Percentiles rank a stretch among this genome's conserved stretches.
Conservation (phyloP, 345 rosid species). For the Gossypium rotundifolium region DNA sequence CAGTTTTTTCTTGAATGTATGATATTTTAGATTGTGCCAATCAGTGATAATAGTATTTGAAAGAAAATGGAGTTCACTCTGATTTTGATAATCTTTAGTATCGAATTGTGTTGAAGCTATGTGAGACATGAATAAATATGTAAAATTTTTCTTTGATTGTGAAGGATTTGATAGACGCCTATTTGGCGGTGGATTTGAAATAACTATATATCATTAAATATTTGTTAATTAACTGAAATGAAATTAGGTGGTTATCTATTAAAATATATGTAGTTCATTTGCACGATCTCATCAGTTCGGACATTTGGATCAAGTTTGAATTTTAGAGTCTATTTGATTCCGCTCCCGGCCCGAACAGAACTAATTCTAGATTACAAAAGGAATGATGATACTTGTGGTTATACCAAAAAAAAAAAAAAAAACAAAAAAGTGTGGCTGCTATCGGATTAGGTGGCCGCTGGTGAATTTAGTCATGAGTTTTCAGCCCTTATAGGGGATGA, state of each 20-base stretch:
- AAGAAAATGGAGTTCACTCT: not conserved
- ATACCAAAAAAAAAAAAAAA: no score
- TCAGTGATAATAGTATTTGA: not conserved
- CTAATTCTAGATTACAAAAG: no score
- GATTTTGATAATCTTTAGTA: not conserved
- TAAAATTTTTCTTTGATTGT: not conserved
- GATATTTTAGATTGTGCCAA: not conserved
- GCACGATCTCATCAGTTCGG: no score
- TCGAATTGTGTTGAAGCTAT: slow-evolving; percentile 1
- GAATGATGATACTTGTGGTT: no score
- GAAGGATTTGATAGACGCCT: not conserved
- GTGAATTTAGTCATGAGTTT: not conserved
- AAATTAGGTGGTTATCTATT: no score
- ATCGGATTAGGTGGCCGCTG: not conserved
- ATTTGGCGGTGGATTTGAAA: not conserved
- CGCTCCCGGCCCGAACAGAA: no score
- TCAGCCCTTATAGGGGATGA: not conserved
- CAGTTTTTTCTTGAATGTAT: not conserved
- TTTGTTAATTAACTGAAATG: no score
- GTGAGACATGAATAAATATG: not conserved
- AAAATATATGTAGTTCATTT: no score
- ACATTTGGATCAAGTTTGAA: no score
- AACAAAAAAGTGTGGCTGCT: not conserved
- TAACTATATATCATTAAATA: not conserved
- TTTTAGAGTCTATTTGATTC: no score